Evolutionary conservation across 495 filamentous ascomycete species (phyloP).

Genomic region (Wilcoxina mikolae): DNA sequence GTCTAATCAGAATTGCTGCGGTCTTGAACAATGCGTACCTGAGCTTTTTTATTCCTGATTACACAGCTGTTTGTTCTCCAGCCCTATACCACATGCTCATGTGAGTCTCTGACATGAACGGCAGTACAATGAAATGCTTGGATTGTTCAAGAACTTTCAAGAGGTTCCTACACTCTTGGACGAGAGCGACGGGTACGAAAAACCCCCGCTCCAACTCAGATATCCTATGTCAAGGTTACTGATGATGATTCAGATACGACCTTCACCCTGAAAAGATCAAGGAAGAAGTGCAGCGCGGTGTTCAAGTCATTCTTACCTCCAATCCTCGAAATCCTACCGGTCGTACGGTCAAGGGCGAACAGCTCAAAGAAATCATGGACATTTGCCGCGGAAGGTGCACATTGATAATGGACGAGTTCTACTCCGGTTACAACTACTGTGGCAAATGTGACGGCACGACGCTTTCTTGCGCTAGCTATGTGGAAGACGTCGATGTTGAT

Average conservation of each 20-base stretch:
- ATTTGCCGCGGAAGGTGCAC: slow-evolving; percentile 82
- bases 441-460: slow-evolving; percentile 76
- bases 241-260: slow-evolving; percentile 31
- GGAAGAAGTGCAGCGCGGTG: slow-evolving; percentile 75
- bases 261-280: slow-evolving; percentile 86
- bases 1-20: slow-evolving; percentile 84
- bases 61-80: slow-evolving; percentile 29
- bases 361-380: slow-evolving; percentile 76
- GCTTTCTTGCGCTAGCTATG: slow-evolving; percentile 72
- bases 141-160: slow-evolving; percentile 80
- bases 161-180: slow-evolving; percentile 76
- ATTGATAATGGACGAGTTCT: slow-evolving; percentile 92
- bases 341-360: slow-evolving; percentile 61
- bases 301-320: slow-evolving; percentile 81
- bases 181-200: slow-evolving; percentile 65
- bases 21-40: slow-evolving; percentile 86
- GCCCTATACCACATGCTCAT: not conserved
- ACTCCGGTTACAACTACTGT: slow-evolving; percentile 89
- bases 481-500: slow-evolving; percentile 36
- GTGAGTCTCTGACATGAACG: slow-evolving; percentile 32
- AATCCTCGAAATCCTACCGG: slow-evolving; percentile 96
- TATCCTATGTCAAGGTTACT: not conserved
- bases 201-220: not conserved
- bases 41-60: slow-evolving; percentile 69
- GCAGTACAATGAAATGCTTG: slow-evolving; percentile 86